Percentiles rank a stretch among this genome's conserved stretches.
phyloP scores from a whole-genome alignment of 305 asterid species.

The Euphrasia arctica region DNA sequence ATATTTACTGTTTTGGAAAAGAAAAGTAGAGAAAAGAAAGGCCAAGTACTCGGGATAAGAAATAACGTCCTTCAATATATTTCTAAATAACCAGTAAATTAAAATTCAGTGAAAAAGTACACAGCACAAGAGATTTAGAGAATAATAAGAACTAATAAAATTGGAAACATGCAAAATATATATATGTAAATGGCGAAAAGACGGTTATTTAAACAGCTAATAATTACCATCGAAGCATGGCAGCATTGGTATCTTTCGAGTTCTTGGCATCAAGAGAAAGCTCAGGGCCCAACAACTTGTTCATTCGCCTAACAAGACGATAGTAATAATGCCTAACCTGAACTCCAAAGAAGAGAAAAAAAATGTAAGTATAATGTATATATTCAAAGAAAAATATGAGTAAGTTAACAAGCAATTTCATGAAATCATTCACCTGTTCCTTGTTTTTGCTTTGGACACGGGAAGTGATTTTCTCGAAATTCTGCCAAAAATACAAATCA shows the following conservation, averaged over 20 bases:
- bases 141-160: not conserved
- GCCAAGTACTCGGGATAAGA: not conserved
- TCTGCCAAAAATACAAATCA: constrained; percentile 44
- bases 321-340: constrained; percentile 97
- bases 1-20: not conserved
- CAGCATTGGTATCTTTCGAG: constrained; percentile 92
- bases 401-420: constrained; percentile 15
- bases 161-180: too few species aligned
- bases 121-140: not conserved
- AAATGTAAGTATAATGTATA: constrained; percentile 25
- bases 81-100: not conserved
- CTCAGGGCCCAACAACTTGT: constrained; percentile 94
- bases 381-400: constrained; percentile 1
- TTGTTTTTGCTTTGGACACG: constrained; percentile 99
- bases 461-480: constrained; percentile 86
- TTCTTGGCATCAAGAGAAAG: constrained; percentile 93
- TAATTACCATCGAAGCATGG: constrained; percentile 95
- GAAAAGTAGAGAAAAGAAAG: not conserved
- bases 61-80: not conserved
- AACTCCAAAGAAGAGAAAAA: constrained; percentile 25
- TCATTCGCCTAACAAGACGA: constrained; percentile 98
- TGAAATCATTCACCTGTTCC: constrained; percentile 68
- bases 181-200: not conserved
- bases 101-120: not conserved
- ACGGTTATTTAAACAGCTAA: constrained; percentile 19